phyloP scores from a whole-genome alignment of 306 rosid genomes.

The Chamaecrista fasciculata region DNA sequence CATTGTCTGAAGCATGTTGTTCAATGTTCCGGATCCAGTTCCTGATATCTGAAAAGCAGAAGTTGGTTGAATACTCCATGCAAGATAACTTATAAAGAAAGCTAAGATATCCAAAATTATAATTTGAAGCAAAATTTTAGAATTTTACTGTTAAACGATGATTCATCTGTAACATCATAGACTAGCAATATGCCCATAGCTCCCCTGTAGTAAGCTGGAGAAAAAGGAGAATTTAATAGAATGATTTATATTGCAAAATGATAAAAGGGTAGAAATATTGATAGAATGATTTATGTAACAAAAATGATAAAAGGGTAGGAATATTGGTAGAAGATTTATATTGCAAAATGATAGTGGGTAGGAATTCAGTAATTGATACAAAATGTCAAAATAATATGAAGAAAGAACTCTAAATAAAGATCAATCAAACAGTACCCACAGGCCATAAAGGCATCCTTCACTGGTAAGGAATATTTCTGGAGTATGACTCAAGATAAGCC shows the following conservation, averaged over 20 bases:
- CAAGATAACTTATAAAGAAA: slow-evolving; percentile 19
- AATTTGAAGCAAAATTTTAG: slow-evolving; percentile 5
- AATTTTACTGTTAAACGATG: slow-evolving; percentile 87
- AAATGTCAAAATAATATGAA: background rate
- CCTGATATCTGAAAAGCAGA: slow-evolving; percentile 70
- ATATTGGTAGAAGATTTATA: background rate
- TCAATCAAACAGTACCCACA: slow-evolving; percentile 10
- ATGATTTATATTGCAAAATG: background rate
- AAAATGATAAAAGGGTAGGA: background rate
- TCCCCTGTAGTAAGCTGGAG: slow-evolving; percentile 92
- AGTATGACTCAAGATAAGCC: slow-evolving; percentile 1
- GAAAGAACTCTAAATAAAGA: background rate
- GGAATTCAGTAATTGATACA: background rate
- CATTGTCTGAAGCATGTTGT: slow-evolving; percentile 95
- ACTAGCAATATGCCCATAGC: slow-evolving; percentile 98
- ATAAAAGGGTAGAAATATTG: background rate
- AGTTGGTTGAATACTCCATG: slow-evolving; percentile 15
- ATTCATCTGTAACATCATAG: slow-evolving; percentile 89
- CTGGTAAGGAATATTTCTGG: background rate
- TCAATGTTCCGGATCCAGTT: slow-evolving; percentile 97
- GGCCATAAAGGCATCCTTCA: background rate
- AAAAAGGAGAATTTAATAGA: slow-evolving; percentile 8
- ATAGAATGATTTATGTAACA: background rate
- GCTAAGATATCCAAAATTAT: slow-evolving; percentile 21
- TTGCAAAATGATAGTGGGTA: background rate